These are phyloP conservation scores for Ilyonectria robusta DNA, from an alignment of 2,329 filamentous ascomycete genomes.

Conservation along the genomic window DNA sequence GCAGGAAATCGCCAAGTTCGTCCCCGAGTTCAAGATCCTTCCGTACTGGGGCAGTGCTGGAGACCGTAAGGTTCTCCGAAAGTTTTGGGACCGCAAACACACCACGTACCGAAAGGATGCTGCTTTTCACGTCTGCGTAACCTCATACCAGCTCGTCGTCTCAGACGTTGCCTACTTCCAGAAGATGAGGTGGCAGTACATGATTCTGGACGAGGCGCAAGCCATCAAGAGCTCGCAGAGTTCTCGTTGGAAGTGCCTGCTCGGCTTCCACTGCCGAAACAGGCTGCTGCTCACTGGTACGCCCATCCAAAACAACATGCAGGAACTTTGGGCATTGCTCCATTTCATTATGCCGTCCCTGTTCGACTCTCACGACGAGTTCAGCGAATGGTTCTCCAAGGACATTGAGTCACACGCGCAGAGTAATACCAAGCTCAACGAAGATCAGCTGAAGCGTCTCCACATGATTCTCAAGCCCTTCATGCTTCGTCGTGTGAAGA, in stretches of 20 bases:
- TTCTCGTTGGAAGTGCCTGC: slow-evolving; percentile 95
- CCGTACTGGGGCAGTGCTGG: slow-evolving; percentile 97
- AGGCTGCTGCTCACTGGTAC: slow-evolving; percentile 94
- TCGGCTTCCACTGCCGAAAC: slow-evolving; percentile 96
- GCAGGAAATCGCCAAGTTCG: slow-evolving; percentile 96
- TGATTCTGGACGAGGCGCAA: slow-evolving; percentile 99
- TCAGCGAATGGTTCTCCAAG: slow-evolving; percentile 95
- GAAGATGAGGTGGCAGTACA: slow-evolving; percentile 99
- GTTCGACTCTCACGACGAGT: slow-evolving; percentile 94
- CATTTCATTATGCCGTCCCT: slow-evolving; percentile 99
- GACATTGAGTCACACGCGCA: slow-evolving; percentile 98
- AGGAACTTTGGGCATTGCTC: slow-evolving; percentile 95
- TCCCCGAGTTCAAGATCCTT: slow-evolving; percentile 93
- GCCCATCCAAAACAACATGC: slow-evolving; percentile 99
- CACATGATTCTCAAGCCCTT: slow-evolving; percentile 99
- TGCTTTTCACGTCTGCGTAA: slow-evolving; percentile 95
- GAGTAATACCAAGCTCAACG: slow-evolving; percentile 99
- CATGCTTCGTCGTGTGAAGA: slow-evolving; percentile 99
- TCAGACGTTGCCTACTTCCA: slow-evolving; percentile 98
- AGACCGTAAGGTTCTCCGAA: slow-evolving; percentile 95
- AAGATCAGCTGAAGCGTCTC: slow-evolving; percentile 94
- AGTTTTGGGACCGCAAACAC: slow-evolving; percentile 99
- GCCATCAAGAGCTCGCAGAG: slow-evolving; percentile 98
- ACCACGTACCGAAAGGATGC: slow-evolving; percentile 95
- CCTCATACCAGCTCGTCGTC: slow-evolving; percentile 97